A percentile compares a stretch with the other conserved stretches of the same genome.
These are phyloP conservation scores for Austroboletus novae-zelandiae DNA, from an alignment of 1,284 basidiomycete genomes.

Conservation along the genomic window DNA sequence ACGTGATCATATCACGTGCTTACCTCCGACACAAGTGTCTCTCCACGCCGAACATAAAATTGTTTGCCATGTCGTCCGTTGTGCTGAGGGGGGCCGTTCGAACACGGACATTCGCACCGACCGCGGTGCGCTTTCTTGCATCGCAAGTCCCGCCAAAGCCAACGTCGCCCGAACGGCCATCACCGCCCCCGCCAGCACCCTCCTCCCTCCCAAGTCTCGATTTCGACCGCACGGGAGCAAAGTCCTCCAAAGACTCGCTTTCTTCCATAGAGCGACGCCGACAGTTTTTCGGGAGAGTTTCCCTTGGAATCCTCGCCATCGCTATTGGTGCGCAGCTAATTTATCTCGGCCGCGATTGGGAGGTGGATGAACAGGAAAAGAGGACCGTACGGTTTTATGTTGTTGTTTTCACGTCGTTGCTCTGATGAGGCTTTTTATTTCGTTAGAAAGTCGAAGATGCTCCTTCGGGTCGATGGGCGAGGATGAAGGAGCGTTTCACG, in stretches of 20 bases:
- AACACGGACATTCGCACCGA: conserved; percentile 14
- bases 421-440: conserved; percentile 14
- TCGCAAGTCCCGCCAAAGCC: conserved; percentile 19
- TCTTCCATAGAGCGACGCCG: conserved; percentile 73
- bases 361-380: conserved; percentile 50
- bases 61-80: conserved; percentile 23
- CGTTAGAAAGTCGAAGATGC: conserved; percentile 54
- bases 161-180: conserved; percentile 1
- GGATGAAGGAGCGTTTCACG: conserved; percentile 57
- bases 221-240: conserved; percentile 70
- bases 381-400: conserved; percentile 43
- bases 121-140: conserved; percentile 23
- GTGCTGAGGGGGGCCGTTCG: conserved; percentile 23
- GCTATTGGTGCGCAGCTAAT: conserved; percentile 43
- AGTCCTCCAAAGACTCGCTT: conserved; percentile 66
- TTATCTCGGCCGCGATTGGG: conserved; percentile 65
- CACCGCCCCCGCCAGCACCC: conserved; percentile 7
- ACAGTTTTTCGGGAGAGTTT: conserved; percentile 51
- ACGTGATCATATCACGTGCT: too few relatives aligned
- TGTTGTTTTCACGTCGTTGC: conserved; percentile 12
- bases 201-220: conserved; percentile 46
- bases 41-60: neutral
- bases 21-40: too few relatives aligned
- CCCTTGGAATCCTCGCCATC: conserved; percentile 52
- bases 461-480: conserved; percentile 57